Base-by-base conservation (phyloP, 2,329 filamentous ascomycete genomes). In the Didymellaceae sp. region DNA sequence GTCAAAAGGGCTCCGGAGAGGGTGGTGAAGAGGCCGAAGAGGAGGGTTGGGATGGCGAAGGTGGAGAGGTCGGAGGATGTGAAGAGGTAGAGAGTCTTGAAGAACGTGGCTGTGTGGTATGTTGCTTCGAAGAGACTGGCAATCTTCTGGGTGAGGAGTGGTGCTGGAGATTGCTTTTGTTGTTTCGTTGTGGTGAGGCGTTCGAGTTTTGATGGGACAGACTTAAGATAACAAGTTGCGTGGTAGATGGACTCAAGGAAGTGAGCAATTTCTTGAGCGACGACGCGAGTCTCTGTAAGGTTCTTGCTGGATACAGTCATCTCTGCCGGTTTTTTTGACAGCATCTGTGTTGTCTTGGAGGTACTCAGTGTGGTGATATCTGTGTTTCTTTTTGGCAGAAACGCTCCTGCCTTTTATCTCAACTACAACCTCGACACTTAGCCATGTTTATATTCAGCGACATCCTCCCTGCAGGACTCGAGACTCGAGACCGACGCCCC, bases 11-110 rank as follows among this genome's bases (percentile, higher is more conserved):
- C 33, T 2, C 58, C 62, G 7, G 54, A 57, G 6, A 63, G 54
- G 2, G 59, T 37, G n/a, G 21, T 37, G 18, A 31, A 52, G 16
- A 58, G 10, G 34, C 47, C 58, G 37, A 63, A 65, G 20, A 63
- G 30, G 2, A 52, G 42, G 7, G 41, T 56, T 2, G 61, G 59
- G 14, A 58, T 33, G 5, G 45, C 54, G 32, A 61, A 59, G 24
- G 58, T 61, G 14, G 28, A 16, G 38, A 59, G 44, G 52, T 64
- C 55, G 28, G 48, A 43, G 11, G 50, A 45, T 8, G 56, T 61
- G 44, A 61, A 59, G 33, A 63, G 58, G 31, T 48, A 63, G 14
- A 60, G 37, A 0, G 54, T 57, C 9, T 51, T 38, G 22, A 49
- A 32, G 42, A 37, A 31, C 17, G 16, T 21, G 32, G 10, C 22